Evolutionary conservation across 2,329 filamentous ascomycete species (phyloP), one percentile per base, ranked within the genome.

Genomic region (Penicillium sp.): DNA sequence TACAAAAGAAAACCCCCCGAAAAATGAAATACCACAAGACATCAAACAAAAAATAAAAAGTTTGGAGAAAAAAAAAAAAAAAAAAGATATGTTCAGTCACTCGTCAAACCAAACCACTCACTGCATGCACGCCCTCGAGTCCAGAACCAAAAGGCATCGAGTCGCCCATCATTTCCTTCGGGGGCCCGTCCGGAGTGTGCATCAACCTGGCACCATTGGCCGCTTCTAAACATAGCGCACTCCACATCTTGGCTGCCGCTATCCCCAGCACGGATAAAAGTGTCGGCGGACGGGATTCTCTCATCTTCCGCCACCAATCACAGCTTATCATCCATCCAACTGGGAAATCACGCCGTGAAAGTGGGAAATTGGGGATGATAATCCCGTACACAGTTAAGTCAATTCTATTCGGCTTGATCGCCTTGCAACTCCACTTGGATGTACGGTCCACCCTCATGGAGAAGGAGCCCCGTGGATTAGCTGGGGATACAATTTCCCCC

Each of bases 171-270:
- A 35, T 53, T 50, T 53, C 51, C 49, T 50, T 62, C 45, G 35
- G 54, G 51, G 53, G 53, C n/a, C 43, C 45, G 49, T 48, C 59
- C 50, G 45, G 29, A 54, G 44, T 19, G 44, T 43, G 44, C 55
- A 49, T 63, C 53, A 39, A 49, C 57, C 44, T 21, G 16, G 46
- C n/a, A 44, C 56, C 21, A 67, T 67, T 67, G 60, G 63, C 46
- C 37, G 50, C 58, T 63, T 61, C 67, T 69, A 70, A 69, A 68
- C 55, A 68, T 70, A 70, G 68, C 46, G 59, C 53, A 35, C 50
- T 51, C 57, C 59, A 61, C 48, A 42, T 35, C 31, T 47, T 50
- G 50, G 54, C 29, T 49, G 16, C 44, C 48, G 55, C 55, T 53
- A 58, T 59, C 54, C 60, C 42, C 25, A 52, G 37, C 25, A 33